phyloP scores from a whole-genome alignment of 139 green algal genomes.

The Gonium pectorale region DNA sequence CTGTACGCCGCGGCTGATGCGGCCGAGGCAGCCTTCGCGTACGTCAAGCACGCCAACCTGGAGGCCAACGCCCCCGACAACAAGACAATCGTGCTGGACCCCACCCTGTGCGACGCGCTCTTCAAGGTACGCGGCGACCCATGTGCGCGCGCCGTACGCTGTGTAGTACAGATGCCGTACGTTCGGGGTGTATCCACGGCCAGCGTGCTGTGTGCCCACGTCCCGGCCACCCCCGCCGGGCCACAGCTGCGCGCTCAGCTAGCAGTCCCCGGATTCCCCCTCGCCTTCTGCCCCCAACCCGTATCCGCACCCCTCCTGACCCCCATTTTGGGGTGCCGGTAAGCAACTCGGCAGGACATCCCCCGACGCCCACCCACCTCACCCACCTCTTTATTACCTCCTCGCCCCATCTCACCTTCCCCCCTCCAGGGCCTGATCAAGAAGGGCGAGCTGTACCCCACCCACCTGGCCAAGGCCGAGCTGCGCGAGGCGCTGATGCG shows the following conservation, averaged over 20 bases:
- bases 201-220: too few relatives aligned
- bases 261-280: too few relatives aligned
- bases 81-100: slow-evolving; percentile 61
- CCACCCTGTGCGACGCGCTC: slow-evolving; percentile 69
- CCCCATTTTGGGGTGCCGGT: too few relatives aligned
- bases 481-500: slow-evolving; percentile 57
- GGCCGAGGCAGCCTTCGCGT: slow-evolving; percentile 55
- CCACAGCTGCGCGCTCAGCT: too few relatives aligned
- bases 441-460: slow-evolving; percentile 67
- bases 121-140: slow-evolving; percentile 55
- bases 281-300: too few relatives aligned
- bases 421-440: slow-evolving; percentile 55
- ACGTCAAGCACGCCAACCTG: slow-evolving; percentile 57
- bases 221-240: too few relatives aligned
- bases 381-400: too few relatives aligned
- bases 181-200: too few relatives aligned
- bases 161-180: too few relatives aligned
- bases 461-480: slow-evolving; percentile 59
- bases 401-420: neutral
- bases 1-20: slow-evolving; percentile 41
- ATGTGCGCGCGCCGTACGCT: neutral
- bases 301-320: too few relatives aligned
- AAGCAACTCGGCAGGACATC: too few relatives aligned
- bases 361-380: too few relatives aligned
- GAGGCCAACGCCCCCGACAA: slow-evolving; percentile 46